Percentiles rank a stretch among this genome's conserved stretches.
Evolutionary conservation across 2,329 filamentous ascomycete species (phyloP).

Genomic region (Aspergillus viridinutans): DNA sequence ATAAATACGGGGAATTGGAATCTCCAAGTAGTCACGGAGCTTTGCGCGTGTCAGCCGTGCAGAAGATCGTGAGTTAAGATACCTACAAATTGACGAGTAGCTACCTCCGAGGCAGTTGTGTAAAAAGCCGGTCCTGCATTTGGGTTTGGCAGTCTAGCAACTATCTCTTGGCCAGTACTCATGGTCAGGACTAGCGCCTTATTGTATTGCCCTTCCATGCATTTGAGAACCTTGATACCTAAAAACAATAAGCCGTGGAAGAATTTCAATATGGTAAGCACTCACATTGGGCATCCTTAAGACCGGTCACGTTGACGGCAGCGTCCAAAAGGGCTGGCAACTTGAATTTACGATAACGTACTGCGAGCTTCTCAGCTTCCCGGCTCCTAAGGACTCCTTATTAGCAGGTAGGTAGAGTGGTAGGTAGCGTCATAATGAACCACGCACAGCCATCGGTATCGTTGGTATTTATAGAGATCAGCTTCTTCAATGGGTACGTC

Average conservation of each 20-base stretch:
- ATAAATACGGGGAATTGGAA: conserved; percentile 36
- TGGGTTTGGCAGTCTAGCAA: conserved; percentile 7
- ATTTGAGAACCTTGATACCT: conserved; percentile 19
- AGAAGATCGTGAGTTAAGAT: not conserved
- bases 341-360: conserved; percentile 26
- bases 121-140: conserved; percentile 15
- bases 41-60: not conserved
- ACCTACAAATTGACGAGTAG: conserved; percentile 21
- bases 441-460: conserved; percentile 25
- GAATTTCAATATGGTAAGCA: not conserved
- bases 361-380: conserved; percentile 21
- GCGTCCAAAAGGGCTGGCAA: conserved; percentile 19
- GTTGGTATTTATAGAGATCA: conserved; percentile 24
- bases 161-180: conserved; percentile 3
- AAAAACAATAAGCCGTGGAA: not conserved
- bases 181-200: conserved; percentile 24
- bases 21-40: conserved; percentile 12
- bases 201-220: conserved; percentile 23
- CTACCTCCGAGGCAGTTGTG: conserved; percentile 21
- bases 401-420: conserved; percentile 4
- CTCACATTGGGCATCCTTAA: not conserved
- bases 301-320: conserved; percentile 1
- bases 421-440: not conserved
- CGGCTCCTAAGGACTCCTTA: conserved; percentile 13
- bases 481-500: conserved; percentile 16